phyloP scores from a whole-genome alignment of 441 rosid genomes.

The Kokia cookei region DNA sequence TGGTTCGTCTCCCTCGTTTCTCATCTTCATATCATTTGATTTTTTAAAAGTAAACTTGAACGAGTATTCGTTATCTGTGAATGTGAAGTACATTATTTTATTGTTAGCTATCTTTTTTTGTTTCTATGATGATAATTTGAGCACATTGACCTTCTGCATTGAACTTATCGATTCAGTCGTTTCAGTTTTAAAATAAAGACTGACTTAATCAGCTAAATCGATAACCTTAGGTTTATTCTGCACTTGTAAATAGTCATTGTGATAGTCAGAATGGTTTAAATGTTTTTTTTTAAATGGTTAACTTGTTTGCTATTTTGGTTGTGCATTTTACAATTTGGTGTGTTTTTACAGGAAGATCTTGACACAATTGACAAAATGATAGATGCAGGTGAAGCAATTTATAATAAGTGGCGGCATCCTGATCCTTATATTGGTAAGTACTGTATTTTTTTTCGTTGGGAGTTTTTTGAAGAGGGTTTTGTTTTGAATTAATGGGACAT shows the following conservation, averaged over 20 bases:
- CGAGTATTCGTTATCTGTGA: background rate
- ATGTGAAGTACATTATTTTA: too few species aligned
- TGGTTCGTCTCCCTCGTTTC: slow-evolving; percentile 44
- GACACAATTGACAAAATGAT: slow-evolving; percentile 78
- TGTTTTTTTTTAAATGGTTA: background rate
- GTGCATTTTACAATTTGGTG: background rate
- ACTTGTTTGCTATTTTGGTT: background rate
- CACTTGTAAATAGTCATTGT: background rate
- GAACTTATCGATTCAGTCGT: background rate
- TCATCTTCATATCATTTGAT: background rate
- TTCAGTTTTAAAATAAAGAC: too few species aligned
- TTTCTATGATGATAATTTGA: background rate
- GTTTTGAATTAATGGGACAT: background rate
- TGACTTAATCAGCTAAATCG: too few species aligned
- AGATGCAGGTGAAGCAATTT: slow-evolving; percentile 61
- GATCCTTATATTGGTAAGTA: slow-evolving; percentile 88
- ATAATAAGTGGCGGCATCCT: slow-evolving; percentile 89
- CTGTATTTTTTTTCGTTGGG: background rate
- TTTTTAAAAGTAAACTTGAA: background rate
- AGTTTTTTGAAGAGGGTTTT: background rate
- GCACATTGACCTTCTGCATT: background rate
- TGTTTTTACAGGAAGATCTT: slow-evolving; percentile 55
- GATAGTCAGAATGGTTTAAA: background rate
- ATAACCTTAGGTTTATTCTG: too few species aligned
- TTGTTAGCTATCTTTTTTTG: background rate